Conservation (phyloP, 768 basidiomycete genomes). For the Phylloporus rhodoxanthus region DNA sequence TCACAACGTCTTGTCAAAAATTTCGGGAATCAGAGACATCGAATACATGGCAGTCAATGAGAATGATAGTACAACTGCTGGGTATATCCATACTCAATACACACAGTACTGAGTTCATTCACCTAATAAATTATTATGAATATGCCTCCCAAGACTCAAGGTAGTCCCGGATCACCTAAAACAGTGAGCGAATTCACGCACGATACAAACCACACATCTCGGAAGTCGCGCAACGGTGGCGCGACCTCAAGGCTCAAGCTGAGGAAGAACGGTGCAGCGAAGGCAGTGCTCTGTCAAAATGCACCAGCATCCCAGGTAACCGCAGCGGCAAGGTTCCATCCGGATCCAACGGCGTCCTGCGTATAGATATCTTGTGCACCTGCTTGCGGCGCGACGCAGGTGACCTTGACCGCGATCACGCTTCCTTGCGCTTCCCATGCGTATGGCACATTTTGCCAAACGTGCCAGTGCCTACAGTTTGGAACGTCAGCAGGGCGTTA, state of each 20-base stretch:
- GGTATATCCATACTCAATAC: too few relatives aligned
- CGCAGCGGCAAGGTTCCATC: background rate
- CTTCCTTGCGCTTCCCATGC: slow-evolving; percentile 1
- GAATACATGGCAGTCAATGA: too few relatives aligned
- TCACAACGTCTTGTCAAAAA: too few relatives aligned
- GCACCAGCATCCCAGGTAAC: background rate
- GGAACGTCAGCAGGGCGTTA: slow-evolving; percentile 38
- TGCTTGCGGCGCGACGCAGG: background rate
- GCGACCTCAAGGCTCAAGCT: background rate
- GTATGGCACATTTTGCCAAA: slow-evolving; percentile 11
- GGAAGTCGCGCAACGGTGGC: background rate
- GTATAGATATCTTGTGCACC: background rate
- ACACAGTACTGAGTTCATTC: background rate
- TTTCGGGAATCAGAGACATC: too few relatives aligned
- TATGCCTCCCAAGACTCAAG: background rate
- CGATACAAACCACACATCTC: background rate
- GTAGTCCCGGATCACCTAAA: background rate
- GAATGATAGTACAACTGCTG: too few relatives aligned
- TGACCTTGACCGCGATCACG: background rate
- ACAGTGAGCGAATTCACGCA: background rate
- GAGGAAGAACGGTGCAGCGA: background rate
- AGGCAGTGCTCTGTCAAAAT: background rate
- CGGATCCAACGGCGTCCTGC: background rate
- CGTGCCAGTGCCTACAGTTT: slow-evolving; percentile 19
- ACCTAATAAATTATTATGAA: background rate